Evolutionary conservation across 2,329 filamentous ascomycete species (phyloP).

Genomic region (Nectriaceae sp.): DNA sequence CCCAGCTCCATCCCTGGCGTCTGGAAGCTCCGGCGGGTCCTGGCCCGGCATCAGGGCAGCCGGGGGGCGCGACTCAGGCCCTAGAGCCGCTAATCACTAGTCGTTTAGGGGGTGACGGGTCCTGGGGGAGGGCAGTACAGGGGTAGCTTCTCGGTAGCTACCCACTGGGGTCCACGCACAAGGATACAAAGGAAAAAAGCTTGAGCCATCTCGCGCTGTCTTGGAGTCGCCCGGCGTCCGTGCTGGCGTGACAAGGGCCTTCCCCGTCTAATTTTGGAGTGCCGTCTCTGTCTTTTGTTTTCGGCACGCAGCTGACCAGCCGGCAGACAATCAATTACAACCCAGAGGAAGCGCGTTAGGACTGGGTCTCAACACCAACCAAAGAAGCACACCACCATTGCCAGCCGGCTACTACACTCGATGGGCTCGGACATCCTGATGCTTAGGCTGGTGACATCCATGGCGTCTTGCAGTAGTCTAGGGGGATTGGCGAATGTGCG

Average conservation of each 20-base stretch:
- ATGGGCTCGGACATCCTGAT: neutral
- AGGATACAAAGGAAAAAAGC: neutral
- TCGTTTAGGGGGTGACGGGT: too few species aligned
- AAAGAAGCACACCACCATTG: conserved; percentile 9
- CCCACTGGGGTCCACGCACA: conserved; percentile 1
- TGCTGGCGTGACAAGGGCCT: conserved; percentile 7
- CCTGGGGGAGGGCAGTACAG: conserved; percentile 18
- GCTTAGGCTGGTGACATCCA: conserved; percentile 8
- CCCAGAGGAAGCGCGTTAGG: too few species aligned
- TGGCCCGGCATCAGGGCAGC: conserved; percentile 16
- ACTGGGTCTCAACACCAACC: conserved; percentile 3
- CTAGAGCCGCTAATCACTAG: conserved; percentile 14
- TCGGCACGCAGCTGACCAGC: conserved; percentile 21
- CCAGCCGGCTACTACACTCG: neutral
- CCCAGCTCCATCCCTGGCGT: conserved; percentile 15
- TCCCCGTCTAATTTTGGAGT: conserved; percentile 20
- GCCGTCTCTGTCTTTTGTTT: conserved; percentile 14
- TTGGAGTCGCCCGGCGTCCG: neutral
- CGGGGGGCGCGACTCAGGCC: conserved; percentile 10
- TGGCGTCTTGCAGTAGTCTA: conserved; percentile 24
- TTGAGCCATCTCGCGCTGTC: conserved; percentile 8
- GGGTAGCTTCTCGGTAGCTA: conserved; percentile 26
- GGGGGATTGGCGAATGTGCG: conserved; percentile 6
- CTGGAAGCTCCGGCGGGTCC: conserved; percentile 29
- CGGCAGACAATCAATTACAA: too few species aligned